These are phyloP conservation scores for Eruca vesicaria DNA, from an alignment of 441 rosid genomes.

Conservation along the genomic window DNA sequence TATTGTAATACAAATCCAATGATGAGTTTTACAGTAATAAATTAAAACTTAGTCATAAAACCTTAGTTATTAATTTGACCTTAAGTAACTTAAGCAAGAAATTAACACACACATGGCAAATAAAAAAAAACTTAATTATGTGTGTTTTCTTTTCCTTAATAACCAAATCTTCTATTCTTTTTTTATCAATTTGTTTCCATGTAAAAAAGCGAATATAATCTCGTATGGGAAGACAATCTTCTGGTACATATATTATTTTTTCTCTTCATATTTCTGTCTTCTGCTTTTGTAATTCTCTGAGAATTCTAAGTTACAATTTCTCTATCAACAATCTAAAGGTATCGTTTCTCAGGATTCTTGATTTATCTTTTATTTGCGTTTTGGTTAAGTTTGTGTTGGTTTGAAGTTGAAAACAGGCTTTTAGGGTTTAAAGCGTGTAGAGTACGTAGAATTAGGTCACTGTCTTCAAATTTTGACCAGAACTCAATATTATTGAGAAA, in stretches of 20 bases:
- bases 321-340: constrained; percentile 24
- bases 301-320: neutral
- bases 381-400: constrained; percentile 9
- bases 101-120: neutral
- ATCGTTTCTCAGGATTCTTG: neutral
- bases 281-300: neutral
- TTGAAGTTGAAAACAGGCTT: constrained; percentile 7
- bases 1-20: constrained; percentile 9
- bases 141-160: constrained; percentile 19
- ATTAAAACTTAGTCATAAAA: neutral
- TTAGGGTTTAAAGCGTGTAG: constrained; percentile 17
- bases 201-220: neutral
- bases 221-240: neutral
- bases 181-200: constrained; percentile 27
- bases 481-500: neutral
- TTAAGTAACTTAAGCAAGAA: constrained; percentile 11
- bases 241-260: neutral
- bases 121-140: neutral
- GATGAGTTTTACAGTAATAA: neutral
- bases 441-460: neutral
- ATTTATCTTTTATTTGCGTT: neutral
- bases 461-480: neutral
- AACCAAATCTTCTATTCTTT: constrained; percentile 23
- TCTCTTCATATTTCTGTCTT: neutral
- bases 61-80: constrained; percentile 3